A percentile compares a stretch with the other conserved stretches of the same genome.
Evolutionary conservation across 2,329 filamentous ascomycete genomes (phyloP).

Genomic region (Nothomitra cinnamomea): DNA sequence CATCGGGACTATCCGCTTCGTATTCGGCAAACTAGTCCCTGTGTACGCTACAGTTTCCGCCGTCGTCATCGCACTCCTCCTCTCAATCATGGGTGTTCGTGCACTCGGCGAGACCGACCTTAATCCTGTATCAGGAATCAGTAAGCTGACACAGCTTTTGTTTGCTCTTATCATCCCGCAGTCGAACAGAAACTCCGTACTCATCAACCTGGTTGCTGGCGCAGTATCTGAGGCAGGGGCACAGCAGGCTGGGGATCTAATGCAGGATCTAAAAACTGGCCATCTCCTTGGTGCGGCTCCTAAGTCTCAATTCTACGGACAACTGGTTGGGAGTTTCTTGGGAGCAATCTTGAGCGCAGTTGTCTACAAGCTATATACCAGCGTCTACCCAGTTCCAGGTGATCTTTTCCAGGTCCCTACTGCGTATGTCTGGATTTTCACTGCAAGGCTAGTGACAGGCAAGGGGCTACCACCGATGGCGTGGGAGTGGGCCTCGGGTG

Average conservation of each 20-base stretch:
- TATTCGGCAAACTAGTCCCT: constrained; percentile 71
- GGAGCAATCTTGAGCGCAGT: constrained; percentile 75
- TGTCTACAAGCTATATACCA: constrained; percentile 80
- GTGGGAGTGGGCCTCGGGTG: constrained; percentile 57
- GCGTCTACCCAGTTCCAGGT: constrained; percentile 76
- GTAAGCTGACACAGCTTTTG: constrained; percentile 87
- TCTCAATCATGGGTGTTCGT: constrained; percentile 47
- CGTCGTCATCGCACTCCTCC: constrained; percentile 63
- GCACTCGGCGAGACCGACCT: constrained; percentile 70
- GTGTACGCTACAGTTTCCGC: constrained; percentile 59
- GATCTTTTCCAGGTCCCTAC: constrained; percentile 88
- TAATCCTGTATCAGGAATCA: constrained; percentile 92
- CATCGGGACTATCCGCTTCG: constrained; percentile 60
- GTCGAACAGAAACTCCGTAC: constrained; percentile 65
- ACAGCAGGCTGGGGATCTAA: constrained; percentile 84
- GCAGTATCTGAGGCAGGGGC: constrained; percentile 75
- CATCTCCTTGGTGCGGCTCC: constrained; percentile 84
- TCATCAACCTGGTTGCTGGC: constrained; percentile 88
- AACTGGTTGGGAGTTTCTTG: constrained; percentile 74
- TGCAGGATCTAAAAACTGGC: constrained; percentile 95
- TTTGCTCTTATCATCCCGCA: constrained; percentile 81
- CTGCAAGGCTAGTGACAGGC: constrained; percentile 79
- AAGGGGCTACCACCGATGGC: constrained; percentile 75
- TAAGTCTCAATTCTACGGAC: constrained; percentile 91
- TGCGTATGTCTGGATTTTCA: constrained; percentile 95